A percentile compares a stretch with the other conserved stretches of the same genome.
Evolutionary conservation across 2,329 filamentous ascomycete species (phyloP).

Genomic region (Dactylellina leptospora): DNA sequence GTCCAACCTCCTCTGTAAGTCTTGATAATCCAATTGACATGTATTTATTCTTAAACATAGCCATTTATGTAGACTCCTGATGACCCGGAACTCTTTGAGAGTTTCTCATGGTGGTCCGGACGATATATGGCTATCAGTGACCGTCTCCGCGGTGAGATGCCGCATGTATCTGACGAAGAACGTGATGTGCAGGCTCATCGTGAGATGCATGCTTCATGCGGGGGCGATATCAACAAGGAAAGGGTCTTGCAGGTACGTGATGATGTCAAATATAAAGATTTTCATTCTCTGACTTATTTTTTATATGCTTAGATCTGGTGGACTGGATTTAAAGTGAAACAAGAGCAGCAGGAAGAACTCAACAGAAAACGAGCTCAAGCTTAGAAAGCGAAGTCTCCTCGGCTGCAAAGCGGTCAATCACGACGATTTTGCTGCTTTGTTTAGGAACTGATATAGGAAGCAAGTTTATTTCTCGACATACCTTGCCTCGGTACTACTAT

Average conservation of each 20-base stretch:
- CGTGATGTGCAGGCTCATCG: constrained; percentile 9
- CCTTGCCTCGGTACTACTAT: too few species aligned
- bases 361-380: constrained; percentile 24
- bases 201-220: constrained; percentile 23
- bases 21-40: background rate
- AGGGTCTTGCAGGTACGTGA: constrained; percentile 32
- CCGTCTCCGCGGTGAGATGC: constrained; percentile 36
- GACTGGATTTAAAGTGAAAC: constrained; percentile 25
- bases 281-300: background rate
- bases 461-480: background rate
- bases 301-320: constrained; percentile 43
- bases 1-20: constrained; percentile 21
- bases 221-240: constrained; percentile 20
- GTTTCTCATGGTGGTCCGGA: constrained; percentile 38
- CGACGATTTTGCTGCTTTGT: constrained; percentile 23
- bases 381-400: constrained; percentile 45
- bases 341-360: constrained; percentile 33
- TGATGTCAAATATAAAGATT: background rate
- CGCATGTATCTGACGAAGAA: constrained; percentile 10
- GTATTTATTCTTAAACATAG: background rate
- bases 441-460: background rate
- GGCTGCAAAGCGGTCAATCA: constrained; percentile 8
- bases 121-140: constrained; percentile 43
- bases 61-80: constrained; percentile 17
- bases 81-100: constrained; percentile 38